These are phyloP conservation scores for Oryza glumipatula DNA, from an alignment of 176 grass and related monocot genomes.

Conservation along the genomic window DNA sequence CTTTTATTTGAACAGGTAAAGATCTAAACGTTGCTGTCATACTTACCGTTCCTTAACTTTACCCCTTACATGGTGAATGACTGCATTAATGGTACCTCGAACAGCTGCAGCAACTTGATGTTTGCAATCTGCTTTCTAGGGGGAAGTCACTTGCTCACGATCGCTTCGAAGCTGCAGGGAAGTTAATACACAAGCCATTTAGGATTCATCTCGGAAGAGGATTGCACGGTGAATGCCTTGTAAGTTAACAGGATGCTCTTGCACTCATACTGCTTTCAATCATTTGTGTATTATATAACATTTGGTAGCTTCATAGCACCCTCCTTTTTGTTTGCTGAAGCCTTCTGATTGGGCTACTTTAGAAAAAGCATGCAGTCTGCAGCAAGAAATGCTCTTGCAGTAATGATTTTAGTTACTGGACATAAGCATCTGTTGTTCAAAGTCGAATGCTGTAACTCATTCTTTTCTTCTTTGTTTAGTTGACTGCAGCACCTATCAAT, in stretches of 20 bases:
- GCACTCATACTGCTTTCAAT: slow-evolving; percentile 13
- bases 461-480: slow-evolving; percentile 3
- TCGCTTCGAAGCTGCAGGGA: slow-evolving; percentile 48
- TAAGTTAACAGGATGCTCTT: slow-evolving; percentile 37
- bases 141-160: slow-evolving; percentile 46
- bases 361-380: slow-evolving; percentile 18
- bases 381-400: slow-evolving; percentile 4
- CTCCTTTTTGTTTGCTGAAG: slow-evolving; percentile 24
- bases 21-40: neutral
- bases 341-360: slow-evolving; percentile 14
- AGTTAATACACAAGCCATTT: slow-evolving; percentile 72
- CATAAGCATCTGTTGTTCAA: slow-evolving; percentile 6
- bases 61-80: slow-evolving; percentile 21
- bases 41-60: neutral
- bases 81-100: slow-evolving; percentile 11
- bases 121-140: slow-evolving; percentile 57
- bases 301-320: slow-evolving; percentile 11
- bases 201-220: slow-evolving; percentile 81
- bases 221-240: slow-evolving; percentile 78
- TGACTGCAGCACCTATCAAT: too few relatives aligned
- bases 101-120: slow-evolving; percentile 84
- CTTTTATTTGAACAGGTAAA: slow-evolving; percentile 83
- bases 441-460: neutral
- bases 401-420: slow-evolving; percentile 26
- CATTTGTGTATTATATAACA: slow-evolving; percentile 7